phyloP scores from a whole-genome alignment of 768 basidiomycete genomes.

The Russula sp. region DNA sequence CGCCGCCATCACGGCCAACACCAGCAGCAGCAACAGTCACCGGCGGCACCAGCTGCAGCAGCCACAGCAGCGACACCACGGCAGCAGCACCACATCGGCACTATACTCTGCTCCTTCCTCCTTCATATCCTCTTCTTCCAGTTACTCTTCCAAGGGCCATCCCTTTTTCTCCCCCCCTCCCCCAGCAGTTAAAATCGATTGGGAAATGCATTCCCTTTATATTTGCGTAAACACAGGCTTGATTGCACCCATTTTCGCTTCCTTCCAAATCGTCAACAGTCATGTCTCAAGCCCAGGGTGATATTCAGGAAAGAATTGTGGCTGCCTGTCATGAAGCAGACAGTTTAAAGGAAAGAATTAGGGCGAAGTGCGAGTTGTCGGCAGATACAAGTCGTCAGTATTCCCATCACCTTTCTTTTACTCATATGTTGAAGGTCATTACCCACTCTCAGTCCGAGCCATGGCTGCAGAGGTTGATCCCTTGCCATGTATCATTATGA shows the following conservation, averaged over 20 bases:
- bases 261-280: conserved; percentile 16
- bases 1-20: too few species aligned
- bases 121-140: not conserved
- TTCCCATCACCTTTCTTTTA: conserved; percentile 1
- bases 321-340: conserved; percentile 96
- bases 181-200: conserved; percentile 11
- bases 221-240: not conserved
- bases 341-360: conserved; percentile 96
- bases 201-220: conserved; percentile 5
- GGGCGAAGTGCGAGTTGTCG: conserved; percentile 91
- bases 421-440: conserved; percentile 20
- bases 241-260: not conserved
- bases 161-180: not conserved
- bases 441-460: conserved; percentile 67
- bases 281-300: conserved; percentile 78
- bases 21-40: too few species aligned
- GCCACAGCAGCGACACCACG: too few species aligned
- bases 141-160: not conserved
- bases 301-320: conserved; percentile 90
- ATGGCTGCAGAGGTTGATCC: conserved; percentile 97
- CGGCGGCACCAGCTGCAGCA: too few species aligned
- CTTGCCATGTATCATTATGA: conserved; percentile 94
- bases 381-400: conserved; percentile 93
- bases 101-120: not conserved
- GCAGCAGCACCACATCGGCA: too few species aligned